Percentiles rank a stretch among this genome's conserved stretches.
Conservation (phyloP, 2,329 filamentous ascomycete species). For the Alternaria angustiovoidea region DNA sequence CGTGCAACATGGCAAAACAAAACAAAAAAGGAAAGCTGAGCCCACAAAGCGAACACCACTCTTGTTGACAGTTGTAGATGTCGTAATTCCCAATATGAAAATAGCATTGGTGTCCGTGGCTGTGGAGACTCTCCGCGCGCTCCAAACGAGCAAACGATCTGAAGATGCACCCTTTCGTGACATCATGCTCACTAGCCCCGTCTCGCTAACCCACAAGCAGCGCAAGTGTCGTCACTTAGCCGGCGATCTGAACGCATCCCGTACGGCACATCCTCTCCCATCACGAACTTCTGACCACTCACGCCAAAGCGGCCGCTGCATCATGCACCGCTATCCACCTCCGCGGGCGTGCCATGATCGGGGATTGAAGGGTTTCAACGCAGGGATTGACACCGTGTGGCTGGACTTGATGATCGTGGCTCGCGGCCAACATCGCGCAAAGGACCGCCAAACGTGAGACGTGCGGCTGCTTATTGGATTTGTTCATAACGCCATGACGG, state of each 20-base stretch:
- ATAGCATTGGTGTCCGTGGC: too few species aligned
- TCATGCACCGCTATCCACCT: neutral
- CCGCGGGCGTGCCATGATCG: neutral
- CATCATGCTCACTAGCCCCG: neutral
- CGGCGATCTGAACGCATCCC: neutral
- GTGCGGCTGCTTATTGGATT: neutral
- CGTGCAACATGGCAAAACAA: too few species aligned
- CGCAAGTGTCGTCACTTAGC: neutral
- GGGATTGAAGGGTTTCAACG: constrained; percentile 2
- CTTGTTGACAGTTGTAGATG: too few species aligned
- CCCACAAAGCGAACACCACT: too few species aligned
- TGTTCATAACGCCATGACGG: constrained; percentile 2
- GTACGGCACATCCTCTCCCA: neutral
- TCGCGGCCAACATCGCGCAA: neutral
- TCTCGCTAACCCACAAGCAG: neutral
- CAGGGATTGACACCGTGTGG: neutral
- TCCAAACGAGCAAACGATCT: neutral
- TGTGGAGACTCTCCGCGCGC: too few species aligned
- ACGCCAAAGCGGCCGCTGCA: neutral
- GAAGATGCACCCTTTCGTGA: neutral
- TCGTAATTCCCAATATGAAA: too few species aligned
- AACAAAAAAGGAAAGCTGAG: too few species aligned
- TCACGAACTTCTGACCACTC: neutral
- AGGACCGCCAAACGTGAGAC: neutral
- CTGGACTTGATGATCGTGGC: neutral